phyloP scores from a whole-genome alignment of 257 asterid genomes.

The Mitragyna speciosa region DNA sequence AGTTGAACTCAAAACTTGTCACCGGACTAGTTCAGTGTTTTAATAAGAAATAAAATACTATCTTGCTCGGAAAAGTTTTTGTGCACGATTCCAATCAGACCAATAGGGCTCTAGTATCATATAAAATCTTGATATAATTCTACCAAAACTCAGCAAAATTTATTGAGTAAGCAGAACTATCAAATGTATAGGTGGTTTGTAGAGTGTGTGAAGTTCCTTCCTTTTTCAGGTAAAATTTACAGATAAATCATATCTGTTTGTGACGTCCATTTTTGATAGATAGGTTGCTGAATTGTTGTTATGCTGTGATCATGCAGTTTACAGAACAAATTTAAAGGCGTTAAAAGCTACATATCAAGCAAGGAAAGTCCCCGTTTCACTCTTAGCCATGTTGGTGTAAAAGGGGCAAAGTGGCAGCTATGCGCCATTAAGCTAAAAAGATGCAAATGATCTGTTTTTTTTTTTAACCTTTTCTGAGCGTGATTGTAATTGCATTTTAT shows the following conservation, averaged over 20 bases:
- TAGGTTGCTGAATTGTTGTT: not conserved
- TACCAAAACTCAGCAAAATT: no score
- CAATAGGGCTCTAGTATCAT: no score
- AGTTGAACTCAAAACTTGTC: no score
- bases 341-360: not conserved
- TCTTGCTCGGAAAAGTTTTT: no score
- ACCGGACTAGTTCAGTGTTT: no score
- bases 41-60: no score
- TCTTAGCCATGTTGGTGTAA: not conserved
- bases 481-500: slow-evolving; percentile 5
- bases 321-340: not conserved
- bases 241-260: not conserved
- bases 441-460: not conserved
- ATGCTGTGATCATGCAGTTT: not conserved
- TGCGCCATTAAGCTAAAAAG: slow-evolving; percentile 5
- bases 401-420: not conserved
- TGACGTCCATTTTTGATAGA: not conserved
- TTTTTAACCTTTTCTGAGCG: not conserved
- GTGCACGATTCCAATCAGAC: no score
- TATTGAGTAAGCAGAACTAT: no score
- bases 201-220: not conserved
- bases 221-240: not conserved
- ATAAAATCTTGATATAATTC: no score
- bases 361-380: not conserved
- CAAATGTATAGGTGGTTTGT: no score